Evolutionary conservation across 2,329 filamentous ascomycete genomes (phyloP), one percentile per base, ranked within the genome.

Genomic region (Xylariaceae sp.): DNA sequence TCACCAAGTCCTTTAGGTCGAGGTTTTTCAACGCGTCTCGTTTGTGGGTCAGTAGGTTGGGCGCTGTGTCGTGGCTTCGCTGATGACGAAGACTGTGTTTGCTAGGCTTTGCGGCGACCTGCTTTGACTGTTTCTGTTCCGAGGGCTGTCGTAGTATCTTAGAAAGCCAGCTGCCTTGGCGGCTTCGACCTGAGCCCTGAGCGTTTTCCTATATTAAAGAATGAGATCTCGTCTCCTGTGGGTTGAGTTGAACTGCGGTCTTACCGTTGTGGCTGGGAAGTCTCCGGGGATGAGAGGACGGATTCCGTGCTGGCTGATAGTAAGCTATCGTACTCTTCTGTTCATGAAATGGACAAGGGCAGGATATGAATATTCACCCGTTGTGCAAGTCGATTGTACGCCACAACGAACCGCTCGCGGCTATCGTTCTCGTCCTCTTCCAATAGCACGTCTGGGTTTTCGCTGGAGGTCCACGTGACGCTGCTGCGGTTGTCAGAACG

Each of bases 341-440:
- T 1, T 19, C 19, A 19, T 19, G 19, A 19, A 19, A 19, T 19
- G 19, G 19, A 19, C 12, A 45, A 9, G 6, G 32, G 4, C 7
- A 26, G 4, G 30, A 3, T 35, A 11, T 1, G 29, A n/a, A 29
- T 29, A 51, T 60, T 34, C 57, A 84, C 83, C 75, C 80, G 80
- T 53, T 73, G 76, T 2, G 84, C 83, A 4, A 86, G 66, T 3
- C 74, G 72, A 65, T 86, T 86, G 67, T 85, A 87, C 60, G 84
- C 79, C 6, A 76, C 63, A 4, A 85, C 66, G 64, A 80, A 81
- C 2, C 69, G 63, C 1, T 70, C 65, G 32, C 80, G 73, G 51
- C 79, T 74, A 37, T 77, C 74, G 12, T 76, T 66, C 32, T 77
- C 76, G 41, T 81, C 80, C 3, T 70, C 70, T 51, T 82, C 78